Conservation (phyloP, 495 filamentous ascomycete species). For the Usnea hakonensis region DNA sequence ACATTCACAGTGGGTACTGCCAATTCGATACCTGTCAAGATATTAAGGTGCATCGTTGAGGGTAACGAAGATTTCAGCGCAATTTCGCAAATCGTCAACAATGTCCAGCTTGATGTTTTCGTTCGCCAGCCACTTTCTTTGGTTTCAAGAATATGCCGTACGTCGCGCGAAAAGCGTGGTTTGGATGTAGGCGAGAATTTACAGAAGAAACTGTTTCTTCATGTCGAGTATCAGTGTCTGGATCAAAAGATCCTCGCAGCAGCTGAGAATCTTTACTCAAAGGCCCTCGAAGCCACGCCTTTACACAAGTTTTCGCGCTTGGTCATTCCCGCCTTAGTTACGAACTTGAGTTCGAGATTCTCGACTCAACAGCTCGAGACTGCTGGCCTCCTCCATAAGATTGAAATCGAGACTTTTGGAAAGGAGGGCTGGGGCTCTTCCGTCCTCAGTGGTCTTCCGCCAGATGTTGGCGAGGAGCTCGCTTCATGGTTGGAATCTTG, state of each 20-base stretch:
- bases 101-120: conserved; percentile 58
- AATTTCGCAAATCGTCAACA: conserved; percentile 47
- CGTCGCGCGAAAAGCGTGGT: conserved; percentile 5
- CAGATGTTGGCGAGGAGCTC: conserved; percentile 30
- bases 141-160: conserved; percentile 63
- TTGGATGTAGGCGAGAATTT: conserved; percentile 22
- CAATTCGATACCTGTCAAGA: conserved; percentile 60
- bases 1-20: conserved; percentile 82
- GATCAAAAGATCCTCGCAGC: conserved; percentile 51
- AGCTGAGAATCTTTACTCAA: conserved; percentile 36
- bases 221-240: conserved; percentile 69
- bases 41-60: conserved; percentile 62
- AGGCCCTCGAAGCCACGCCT: conserved; percentile 37
- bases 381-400: conserved; percentile 39
- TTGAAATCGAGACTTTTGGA: conserved; percentile 36
- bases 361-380: conserved; percentile 51
- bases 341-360: conserved; percentile 43
- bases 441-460: conserved; percentile 35
- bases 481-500: conserved; percentile 39
- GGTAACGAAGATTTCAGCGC: conserved; percentile 63
- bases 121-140: conserved; percentile 73
- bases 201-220: conserved; percentile 48
- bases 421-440: conserved; percentile 35
- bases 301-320: conserved; percentile 40
- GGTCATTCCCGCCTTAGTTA: conserved; percentile 44